A percentile compares a stretch with the other conserved stretches of the same genome.
phyloP scores from a whole-genome alignment of 345 rosid species.

The Ailanthus altissimus region DNA sequence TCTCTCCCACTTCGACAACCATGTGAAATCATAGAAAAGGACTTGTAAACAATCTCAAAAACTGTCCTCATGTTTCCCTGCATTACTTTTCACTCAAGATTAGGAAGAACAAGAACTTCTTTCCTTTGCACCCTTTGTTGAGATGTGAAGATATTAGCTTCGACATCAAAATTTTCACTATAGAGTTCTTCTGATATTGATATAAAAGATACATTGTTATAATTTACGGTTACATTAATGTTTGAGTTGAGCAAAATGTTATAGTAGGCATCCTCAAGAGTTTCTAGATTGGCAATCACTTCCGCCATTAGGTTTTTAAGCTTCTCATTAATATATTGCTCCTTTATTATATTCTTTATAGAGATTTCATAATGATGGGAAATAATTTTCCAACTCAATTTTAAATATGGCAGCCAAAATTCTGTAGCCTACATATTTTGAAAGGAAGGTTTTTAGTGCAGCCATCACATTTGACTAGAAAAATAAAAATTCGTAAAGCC shows the following conservation, averaged over 20 bases:
- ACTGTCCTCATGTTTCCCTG: conserved; percentile 83
- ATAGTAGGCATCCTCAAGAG: conserved; percentile 69
- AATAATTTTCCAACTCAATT: too few relatives aligned
- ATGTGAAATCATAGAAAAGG: neutral
- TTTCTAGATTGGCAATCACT: conserved; percentile 64
- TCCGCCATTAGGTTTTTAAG: conserved; percentile 51
- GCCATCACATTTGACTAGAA: too few relatives aligned
- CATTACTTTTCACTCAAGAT: conserved; percentile 54
- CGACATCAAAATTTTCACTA: conserved; percentile 58
- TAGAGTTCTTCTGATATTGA: conserved; percentile 62
- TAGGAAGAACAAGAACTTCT: conserved; percentile 77
- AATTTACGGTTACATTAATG: conserved; percentile 36
- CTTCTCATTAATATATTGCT: conserved; percentile 63
- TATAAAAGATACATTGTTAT: conserved; percentile 41
- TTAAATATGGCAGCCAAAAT: too few relatives aligned
- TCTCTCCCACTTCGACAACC: conserved; percentile 60
- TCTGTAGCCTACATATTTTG: too few relatives aligned
- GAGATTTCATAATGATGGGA: too few relatives aligned
- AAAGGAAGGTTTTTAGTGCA: too few relatives aligned
- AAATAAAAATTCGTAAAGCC: too few relatives aligned
- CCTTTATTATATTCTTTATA: conserved; percentile 59
- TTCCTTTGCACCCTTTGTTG: conserved; percentile 57
- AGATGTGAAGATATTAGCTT: conserved; percentile 49
- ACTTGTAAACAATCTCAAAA: conserved; percentile 77
- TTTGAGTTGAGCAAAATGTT: conserved; percentile 67